phyloP scores from a whole-genome alignment of 805 yeast species.

The Sugiyamaella marilandica region DNA sequence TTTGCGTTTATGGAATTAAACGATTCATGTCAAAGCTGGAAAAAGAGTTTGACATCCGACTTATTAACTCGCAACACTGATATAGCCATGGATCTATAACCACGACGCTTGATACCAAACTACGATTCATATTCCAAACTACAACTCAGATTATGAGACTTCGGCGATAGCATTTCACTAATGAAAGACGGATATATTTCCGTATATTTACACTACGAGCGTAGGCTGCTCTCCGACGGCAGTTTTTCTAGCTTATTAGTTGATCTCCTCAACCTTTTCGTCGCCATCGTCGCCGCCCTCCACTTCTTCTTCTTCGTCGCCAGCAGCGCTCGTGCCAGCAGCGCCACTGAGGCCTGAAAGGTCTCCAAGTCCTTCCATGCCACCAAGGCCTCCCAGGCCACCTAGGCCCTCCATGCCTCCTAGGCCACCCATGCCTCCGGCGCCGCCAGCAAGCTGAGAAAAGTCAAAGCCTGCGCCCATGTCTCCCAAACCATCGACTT shows the following conservation, averaged over 20 bases:
- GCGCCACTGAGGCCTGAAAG: not conserved
- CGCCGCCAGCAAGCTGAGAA: conserved; percentile 33
- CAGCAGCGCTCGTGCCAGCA: not conserved
- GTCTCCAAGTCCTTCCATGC: not conserved
- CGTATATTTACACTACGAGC: too few species aligned
- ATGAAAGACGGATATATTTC: conserved; percentile 49
- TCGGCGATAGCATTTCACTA: conserved; percentile 91
- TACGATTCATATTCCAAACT: too few species aligned
- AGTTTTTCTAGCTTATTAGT: conserved; percentile 49
- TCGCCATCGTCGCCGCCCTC: not conserved
- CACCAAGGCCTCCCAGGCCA: conserved; percentile 8
- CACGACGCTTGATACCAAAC: too few species aligned
- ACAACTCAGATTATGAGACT: conserved; percentile 39
- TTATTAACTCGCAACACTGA: too few species aligned
- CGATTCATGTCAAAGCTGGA: too few species aligned
- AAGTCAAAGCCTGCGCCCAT: conserved; percentile 36
- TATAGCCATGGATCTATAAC: too few species aligned
- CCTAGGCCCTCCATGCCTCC: conserved; percentile 10
- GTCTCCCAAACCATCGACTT: conserved; percentile 36
- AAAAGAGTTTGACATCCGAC: not conserved
- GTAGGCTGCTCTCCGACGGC: too few species aligned
- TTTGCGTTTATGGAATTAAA: too few species aligned
- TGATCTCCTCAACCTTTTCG: conserved; percentile 1
- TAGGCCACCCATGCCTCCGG: conserved; percentile 29
- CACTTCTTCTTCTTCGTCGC: not conserved